Conservation (phyloP, 2,329 filamentous ascomycete species). For the Paramyrothecium roridum region DNA sequence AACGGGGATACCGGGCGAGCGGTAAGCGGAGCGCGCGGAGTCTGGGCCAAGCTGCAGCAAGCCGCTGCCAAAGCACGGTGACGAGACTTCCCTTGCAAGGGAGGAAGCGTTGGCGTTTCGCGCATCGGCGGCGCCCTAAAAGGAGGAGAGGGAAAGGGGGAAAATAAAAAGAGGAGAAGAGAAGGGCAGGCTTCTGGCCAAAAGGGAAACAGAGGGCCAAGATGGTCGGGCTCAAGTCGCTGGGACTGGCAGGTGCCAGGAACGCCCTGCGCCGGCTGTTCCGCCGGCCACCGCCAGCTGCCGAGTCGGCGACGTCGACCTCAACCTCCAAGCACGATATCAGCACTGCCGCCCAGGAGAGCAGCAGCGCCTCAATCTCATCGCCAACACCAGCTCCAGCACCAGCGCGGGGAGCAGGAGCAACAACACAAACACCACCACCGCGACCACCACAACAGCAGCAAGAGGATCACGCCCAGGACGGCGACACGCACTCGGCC, state of each 20-base stretch:
- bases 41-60: background rate
- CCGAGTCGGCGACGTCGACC: slow-evolving; percentile 4
- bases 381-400: background rate
- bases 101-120: no score
- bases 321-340: background rate
- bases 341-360: background rate
- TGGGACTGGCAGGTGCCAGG: slow-evolving; percentile 25
- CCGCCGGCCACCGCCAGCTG: slow-evolving; percentile 21
- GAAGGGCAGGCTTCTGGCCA: slow-evolving; percentile 7
- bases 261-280: slow-evolving; percentile 27
- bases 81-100: background rate
- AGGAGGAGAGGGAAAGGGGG: background rate
- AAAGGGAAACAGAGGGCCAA: slow-evolving; percentile 4
- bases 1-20: no score
- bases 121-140: background rate
- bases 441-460: slow-evolving; percentile 8
- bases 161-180: background rate
- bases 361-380: background rate
- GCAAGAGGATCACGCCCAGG: background rate
- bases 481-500: slow-evolving; percentile 1
- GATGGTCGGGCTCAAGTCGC: slow-evolving; percentile 24
- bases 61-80: background rate
- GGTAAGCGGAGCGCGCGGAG: background rate
- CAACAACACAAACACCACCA: slow-evolving; percentile 3
- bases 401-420: no score